phyloP scores from a whole-genome alignment of 805 yeast genomes.

The Candida maltosa region DNA sequence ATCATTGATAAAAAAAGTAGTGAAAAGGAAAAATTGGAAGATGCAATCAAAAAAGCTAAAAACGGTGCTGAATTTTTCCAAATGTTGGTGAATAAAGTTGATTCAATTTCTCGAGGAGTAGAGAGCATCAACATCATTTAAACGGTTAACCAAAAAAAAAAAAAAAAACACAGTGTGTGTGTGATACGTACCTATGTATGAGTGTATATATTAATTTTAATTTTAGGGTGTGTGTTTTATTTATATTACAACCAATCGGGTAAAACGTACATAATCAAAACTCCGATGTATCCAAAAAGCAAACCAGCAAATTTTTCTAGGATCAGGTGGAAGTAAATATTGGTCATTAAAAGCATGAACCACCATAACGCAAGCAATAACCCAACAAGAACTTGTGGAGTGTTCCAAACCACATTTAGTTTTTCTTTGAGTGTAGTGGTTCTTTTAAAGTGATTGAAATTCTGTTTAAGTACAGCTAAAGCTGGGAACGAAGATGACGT shows the following conservation, averaged over 20 bases:
- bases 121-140: no score
- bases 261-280: slow-evolving; percentile 41
- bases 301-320: slow-evolving; percentile 73
- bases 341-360: slow-evolving; percentile 85
- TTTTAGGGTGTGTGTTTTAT: no score
- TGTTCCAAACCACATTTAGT: slow-evolving; percentile 3
- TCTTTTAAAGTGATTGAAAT: no score
- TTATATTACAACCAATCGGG: no score
- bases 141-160: no score
- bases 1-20: slow-evolving; percentile 58
- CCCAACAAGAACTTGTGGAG: slow-evolving; percentile 25
- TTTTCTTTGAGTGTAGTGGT: background rate
- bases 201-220: no score
- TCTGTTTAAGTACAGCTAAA: no score
- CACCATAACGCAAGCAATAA: slow-evolving; percentile 55
- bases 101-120: no score
- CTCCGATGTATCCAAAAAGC: slow-evolving; percentile 54
- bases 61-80: slow-evolving; percentile 54
- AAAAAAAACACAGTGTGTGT: no score
- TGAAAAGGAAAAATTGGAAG: slow-evolving; percentile 54
- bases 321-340: slow-evolving; percentile 79
- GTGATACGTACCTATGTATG: no score
- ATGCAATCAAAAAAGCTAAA: slow-evolving; percentile 53
- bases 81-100: slow-evolving; percentile 42
- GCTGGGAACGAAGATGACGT: slow-evolving; percentile 16